Base-by-base conservation (phyloP, 306 rosid species). In the Sindora glabra region DNA sequence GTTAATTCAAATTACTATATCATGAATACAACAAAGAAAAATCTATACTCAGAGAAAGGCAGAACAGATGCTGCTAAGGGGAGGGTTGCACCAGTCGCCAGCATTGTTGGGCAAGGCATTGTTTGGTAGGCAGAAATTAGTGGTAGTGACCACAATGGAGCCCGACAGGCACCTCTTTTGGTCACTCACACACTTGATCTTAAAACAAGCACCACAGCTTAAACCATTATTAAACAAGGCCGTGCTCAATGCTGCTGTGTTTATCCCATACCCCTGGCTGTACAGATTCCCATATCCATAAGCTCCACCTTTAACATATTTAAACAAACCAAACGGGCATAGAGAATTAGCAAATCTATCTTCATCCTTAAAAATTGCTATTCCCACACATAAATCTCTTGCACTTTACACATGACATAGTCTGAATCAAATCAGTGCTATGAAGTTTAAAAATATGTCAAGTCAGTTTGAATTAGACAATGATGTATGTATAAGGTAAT, bases 51-150 rank as follows among this genome's bases (percentile, higher is more conserved):
- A n/a, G n/a, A n/a, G n/a, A n/a, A n/a, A n/a, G n/a, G n/a, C n/a
- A n/a, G n/a, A n/a, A n/a, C n/a, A 26, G 30, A 42, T 14, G 55
- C 9, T 32, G 38, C 23, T 27, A 29, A 64, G 92, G 1, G 96
- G 96, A 37, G 92, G 87, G 56, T 88, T 88, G 69, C 96, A 88
- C 96, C 96, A 88, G 0, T 92, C 92, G 41, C 96, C 96, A 14
- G 77, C 83, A 59, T 79, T 80, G 53, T 79, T 87, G 8, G 95
- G 85, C 0, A 79, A 80, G 0, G 89, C 92, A 26, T 26, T 26
- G 6, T 26, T 26, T 2, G 30, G 6, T 26, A 26, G 30, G 6
- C 30, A 2, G 52, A 88, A 82, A 70, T 82, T 82, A 59, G 88
- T 82, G 25, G 85, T 80, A 1, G 88, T 82, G 69, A 82, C 46